Evolutionary conservation across 352 stramenopile genomes (phyloP).

Genomic region (Pythium chondricola): DNA sequence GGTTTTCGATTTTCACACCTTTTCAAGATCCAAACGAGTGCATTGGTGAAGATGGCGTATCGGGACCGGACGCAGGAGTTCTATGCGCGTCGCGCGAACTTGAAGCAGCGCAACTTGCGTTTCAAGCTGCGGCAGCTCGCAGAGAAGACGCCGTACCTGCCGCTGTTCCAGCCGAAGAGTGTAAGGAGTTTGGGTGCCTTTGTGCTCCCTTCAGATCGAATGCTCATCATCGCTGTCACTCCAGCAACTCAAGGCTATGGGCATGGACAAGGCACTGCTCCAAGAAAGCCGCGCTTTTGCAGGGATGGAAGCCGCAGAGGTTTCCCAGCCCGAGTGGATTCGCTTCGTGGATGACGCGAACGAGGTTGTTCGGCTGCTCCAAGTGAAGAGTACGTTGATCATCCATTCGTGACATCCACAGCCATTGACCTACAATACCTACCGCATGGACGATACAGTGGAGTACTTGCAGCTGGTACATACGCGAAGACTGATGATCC

Average conservation of each 20-base stretch:
- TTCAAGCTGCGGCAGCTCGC: conserved; percentile 48
- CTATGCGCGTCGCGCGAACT: conserved; percentile 26
- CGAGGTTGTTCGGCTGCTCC: conserved; percentile 52
- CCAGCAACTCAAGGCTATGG: conserved; percentile 38
- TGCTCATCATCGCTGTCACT: too few species aligned
- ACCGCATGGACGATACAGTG: conserved; percentile 29
- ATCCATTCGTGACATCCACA: too few species aligned
- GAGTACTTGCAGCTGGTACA: conserved; percentile 79
- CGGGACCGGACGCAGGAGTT: conserved; percentile 55
- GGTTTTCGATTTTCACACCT: conserved; percentile 18
- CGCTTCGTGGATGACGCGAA: conserved; percentile 56
- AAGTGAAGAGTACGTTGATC: conserved; percentile 69
- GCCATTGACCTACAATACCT: too few species aligned
- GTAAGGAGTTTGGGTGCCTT: conserved; percentile 16
- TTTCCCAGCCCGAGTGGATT: conserved; percentile 51
- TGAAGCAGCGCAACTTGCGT: conserved; percentile 50
- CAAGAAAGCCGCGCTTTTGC: conserved; percentile 46
- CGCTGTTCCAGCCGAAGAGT: conserved; percentile 51
- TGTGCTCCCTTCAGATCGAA: too few species aligned
- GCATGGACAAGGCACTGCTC: conserved; percentile 59
- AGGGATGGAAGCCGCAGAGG: conserved; percentile 22
- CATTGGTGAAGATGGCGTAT: conserved; percentile 39
- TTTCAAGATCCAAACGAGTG: conserved; percentile 37
- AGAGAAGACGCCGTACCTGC: conserved; percentile 31
- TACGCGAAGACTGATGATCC: conserved; percentile 73